Percentiles rank a stretch among this genome's conserved stretches.
phyloP scores from a whole-genome alignment of 345 rosid species.

The Melaleuca alternifolia region DNA sequence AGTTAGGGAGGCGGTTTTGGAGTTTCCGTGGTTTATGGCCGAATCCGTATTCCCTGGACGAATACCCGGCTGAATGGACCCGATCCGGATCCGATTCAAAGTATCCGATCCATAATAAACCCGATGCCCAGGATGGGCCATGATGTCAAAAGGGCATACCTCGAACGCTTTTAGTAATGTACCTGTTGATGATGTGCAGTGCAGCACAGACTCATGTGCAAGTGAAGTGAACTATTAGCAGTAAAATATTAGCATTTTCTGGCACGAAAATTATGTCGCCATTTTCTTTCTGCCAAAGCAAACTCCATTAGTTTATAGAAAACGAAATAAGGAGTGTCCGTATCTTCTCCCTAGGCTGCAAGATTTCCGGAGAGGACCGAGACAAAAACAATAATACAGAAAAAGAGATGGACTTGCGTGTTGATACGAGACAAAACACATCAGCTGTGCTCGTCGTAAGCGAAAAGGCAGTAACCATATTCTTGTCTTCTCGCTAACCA shows the following conservation, averaged over 20 bases:
- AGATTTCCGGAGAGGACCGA: background rate
- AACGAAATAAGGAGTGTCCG: background rate
- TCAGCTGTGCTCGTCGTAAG: background rate
- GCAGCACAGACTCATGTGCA: background rate
- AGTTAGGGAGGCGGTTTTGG: background rate
- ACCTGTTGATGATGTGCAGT: background rate
- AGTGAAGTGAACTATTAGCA: background rate
- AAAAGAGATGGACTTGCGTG: background rate
- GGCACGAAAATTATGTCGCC: background rate
- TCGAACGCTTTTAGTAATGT: background rate
- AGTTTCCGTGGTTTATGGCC: background rate
- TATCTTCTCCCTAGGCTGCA: background rate
- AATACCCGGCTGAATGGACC: background rate
- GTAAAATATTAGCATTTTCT: background rate
- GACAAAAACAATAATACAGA: background rate
- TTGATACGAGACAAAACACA: background rate
- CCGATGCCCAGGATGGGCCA: background rate
- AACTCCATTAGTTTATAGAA: background rate
- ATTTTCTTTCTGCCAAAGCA: background rate
- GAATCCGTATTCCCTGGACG: no score
- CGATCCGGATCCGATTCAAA: background rate
- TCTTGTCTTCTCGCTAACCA: background rate
- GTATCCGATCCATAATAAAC: background rate
- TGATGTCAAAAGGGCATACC: background rate
- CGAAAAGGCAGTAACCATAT: background rate